Conservation (phyloP, 192 early-diverging fungal genomes). For the Rhizoclosmatium globosum region DNA sequence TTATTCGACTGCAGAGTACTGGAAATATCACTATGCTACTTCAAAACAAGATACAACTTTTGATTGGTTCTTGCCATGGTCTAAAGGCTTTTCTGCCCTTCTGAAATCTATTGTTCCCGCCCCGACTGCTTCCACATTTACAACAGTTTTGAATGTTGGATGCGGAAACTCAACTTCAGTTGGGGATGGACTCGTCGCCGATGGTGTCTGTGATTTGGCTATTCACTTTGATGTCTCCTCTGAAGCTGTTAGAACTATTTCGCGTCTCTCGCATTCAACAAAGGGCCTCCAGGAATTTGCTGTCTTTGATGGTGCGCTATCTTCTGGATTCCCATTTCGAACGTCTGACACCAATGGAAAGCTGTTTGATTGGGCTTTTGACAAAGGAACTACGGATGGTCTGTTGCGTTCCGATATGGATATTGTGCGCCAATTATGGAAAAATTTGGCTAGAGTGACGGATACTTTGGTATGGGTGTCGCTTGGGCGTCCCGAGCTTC, state of each 20-base stretch:
- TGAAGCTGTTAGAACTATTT: neutral
- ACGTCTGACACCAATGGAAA: neutral
- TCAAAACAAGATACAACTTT: constrained; percentile 12
- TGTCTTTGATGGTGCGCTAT: neutral
- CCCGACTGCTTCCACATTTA: neutral
- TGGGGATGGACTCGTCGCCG: constrained; percentile 14
- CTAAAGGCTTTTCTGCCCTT: neutral
- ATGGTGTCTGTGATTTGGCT: constrained; percentile 9
- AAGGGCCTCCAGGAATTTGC: neutral
- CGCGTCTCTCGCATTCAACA: neutral
- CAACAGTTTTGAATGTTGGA: constrained; percentile 12
- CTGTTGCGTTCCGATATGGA: constrained; percentile 11
- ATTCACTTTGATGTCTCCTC: constrained; percentile 15
- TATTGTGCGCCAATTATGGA: constrained; percentile 17
- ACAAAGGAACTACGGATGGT: constrained; percentile 37
- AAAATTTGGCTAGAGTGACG: constrained; percentile 15
- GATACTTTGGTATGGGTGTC: constrained; percentile 25
- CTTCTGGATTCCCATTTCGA: constrained; percentile 5
- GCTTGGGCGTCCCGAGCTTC: constrained; percentile 10
- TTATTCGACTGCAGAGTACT: constrained; percentile 21
- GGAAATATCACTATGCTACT: constrained; percentile 28
- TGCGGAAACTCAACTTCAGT: constrained; percentile 19
- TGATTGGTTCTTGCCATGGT: constrained; percentile 1
- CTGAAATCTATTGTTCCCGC: neutral
- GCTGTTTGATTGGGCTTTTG: constrained; percentile 32